Percentiles rank a stretch among this genome's conserved stretches.
Evolutionary conservation across 2,329 filamentous ascomycete genomes (phyloP).

Genomic region (Scedosporium boydii): DNA sequence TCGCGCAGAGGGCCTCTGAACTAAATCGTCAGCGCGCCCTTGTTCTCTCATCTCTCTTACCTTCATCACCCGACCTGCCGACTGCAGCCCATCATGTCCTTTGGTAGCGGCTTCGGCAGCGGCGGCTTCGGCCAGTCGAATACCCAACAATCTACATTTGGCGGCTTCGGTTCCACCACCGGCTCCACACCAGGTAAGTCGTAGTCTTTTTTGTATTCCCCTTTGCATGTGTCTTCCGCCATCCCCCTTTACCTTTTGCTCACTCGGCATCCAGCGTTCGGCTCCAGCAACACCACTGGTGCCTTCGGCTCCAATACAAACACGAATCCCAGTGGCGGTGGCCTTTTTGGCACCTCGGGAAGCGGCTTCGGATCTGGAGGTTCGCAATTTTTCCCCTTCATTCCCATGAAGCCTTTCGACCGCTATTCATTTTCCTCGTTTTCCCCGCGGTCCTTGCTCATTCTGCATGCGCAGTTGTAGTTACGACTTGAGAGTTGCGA

Average conservation of each 20-base stretch:
- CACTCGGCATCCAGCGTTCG: constrained; percentile 27
- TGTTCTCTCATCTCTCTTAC: neutral
- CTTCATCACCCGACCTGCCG: neutral
- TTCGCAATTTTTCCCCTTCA: constrained; percentile 17
- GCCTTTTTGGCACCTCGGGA: constrained; percentile 35
- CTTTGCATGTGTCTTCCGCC: constrained; percentile 18
- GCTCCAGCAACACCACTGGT: constrained; percentile 21
- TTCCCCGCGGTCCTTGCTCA: constrained; percentile 1
- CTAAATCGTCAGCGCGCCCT: neutral
- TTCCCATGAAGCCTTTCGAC: neutral
- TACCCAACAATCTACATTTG: constrained; percentile 39
- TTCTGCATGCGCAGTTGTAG: neutral
- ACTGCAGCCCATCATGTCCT: constrained; percentile 34
- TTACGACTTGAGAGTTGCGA: neutral
- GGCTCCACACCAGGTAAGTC: constrained; percentile 43
- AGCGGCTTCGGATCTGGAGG: constrained; percentile 24
- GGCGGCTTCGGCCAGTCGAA: constrained; percentile 40
- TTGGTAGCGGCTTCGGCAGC: constrained; percentile 28
- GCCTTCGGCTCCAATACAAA: constrained; percentile 33
- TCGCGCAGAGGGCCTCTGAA: neutral
- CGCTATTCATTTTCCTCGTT: constrained; percentile 11
- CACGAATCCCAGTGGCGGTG: constrained; percentile 19
- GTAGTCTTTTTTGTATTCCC: constrained; percentile 10
- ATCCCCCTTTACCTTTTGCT: constrained; percentile 21
- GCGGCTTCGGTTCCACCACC: constrained; percentile 42